These are phyloP conservation scores for Lagenaria siceraria DNA, from an alignment of 306 rosid species.

Conservation along the genomic window DNA sequence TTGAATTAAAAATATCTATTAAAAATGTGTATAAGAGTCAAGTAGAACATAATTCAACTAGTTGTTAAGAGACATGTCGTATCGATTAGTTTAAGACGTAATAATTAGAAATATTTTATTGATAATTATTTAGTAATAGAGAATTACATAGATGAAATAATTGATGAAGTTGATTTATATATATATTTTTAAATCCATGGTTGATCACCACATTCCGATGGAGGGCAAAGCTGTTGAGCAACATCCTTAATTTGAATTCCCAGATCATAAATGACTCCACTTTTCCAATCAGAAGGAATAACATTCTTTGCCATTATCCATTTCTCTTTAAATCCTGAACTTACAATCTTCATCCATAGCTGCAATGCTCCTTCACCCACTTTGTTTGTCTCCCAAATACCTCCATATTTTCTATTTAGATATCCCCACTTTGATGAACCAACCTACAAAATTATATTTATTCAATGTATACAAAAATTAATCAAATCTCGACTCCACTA, in stretches of 20 bases:
- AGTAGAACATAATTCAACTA: too few species aligned
- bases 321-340: constrained; percentile 63
- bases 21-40: too few species aligned
- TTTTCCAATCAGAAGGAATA: constrained; percentile 59
- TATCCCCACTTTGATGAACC: constrained; percentile 59
- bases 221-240: constrained; percentile 54
- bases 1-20: too few species aligned
- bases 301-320: constrained; percentile 59
- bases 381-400: constrained; percentile 68
- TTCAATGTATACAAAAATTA: too few species aligned
- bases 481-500: too few species aligned
- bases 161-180: not conserved
- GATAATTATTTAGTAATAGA: not conserved
- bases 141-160: not conserved
- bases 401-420: constrained; percentile 54
- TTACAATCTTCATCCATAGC: constrained; percentile 42
- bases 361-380: constrained; percentile 66
- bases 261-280: constrained; percentile 35
- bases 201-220: not conserved
- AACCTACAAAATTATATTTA: too few species aligned
- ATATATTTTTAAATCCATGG: not conserved
- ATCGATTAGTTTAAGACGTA: too few species aligned
- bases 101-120: too few species aligned
- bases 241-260: constrained; percentile 52
- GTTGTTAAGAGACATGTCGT: too few species aligned